Base-by-base conservation (phyloP, 2,329 filamentous ascomycete species). In the Neodidymelliopsis sp. region DNA sequence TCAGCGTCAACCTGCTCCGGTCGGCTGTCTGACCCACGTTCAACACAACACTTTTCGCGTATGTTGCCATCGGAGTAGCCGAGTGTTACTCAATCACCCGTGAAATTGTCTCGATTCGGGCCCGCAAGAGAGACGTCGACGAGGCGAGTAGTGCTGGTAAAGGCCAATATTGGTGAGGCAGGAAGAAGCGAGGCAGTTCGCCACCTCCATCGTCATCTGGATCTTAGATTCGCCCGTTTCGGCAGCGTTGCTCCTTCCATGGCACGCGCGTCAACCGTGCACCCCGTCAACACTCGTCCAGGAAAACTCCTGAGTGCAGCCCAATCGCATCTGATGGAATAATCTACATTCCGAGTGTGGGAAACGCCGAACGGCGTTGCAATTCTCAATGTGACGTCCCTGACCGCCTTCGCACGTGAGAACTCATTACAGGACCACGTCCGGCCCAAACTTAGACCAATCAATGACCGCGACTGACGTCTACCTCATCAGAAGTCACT, bases 1-100 rank as follows among this genome's bases (percentile, higher is more conserved):
- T 64, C 62, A 56, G 55, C 61, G 43, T 51, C 38, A 27, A 53
- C 23, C 18, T 39, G 39, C 38, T 50, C 16, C 29, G 40, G 35
- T 36, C 47, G 47, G 24, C 27, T 50, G 13, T 44, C 30, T 22
- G 47, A 50, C 47, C 47, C 40, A 45, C 36, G 40, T 31, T n/a
- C 30, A 9, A 41, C 20, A 44, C 40, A 45, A 31, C 19, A 36
- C 7, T 12, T 24, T n/a, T 27, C 30, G 20, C 20, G 25, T 15
- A 36, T 24, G 20, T 29, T 45, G 40, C 40, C 15, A 20, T 45
- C 47, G 47, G 47, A 40, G 47, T 31, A 41, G 40, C 47, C 47
- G 47, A 45, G 19, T 18, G 30, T 41, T 40, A 37, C 47, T 45
- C 35, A 31, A 29, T 31, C 15, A 22, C 20, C 40, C 30, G 30